Percentiles rank a stretch among this genome's conserved stretches.
These are phyloP conservation scores for Hirschfeldia incana DNA, from an alignment of 345 rosid species.

Conservation along the genomic window DNA sequence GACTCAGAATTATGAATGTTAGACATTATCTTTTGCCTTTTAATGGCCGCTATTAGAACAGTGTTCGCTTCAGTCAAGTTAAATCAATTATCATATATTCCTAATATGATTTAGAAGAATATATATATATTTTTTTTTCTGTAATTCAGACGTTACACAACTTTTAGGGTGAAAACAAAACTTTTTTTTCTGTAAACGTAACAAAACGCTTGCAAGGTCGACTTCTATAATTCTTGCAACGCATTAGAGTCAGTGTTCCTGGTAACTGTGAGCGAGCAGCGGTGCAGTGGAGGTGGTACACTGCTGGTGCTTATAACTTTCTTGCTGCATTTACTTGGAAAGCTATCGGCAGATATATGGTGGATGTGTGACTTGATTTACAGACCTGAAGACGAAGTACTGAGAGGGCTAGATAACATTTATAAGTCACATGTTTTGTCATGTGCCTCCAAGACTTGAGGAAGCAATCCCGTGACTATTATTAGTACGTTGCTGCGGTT, in stretches of 20 bases:
- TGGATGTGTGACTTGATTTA: constrained; percentile 85
- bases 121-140: not conserved
- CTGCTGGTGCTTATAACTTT: constrained; percentile 55
- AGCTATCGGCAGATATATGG: constrained; percentile 65
- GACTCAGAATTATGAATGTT: constrained; percentile 12
- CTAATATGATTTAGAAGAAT: no score
- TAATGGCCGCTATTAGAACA: not conserved
- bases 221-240: constrained; percentile 67
- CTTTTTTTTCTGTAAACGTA: not conserved
- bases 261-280: constrained; percentile 58
- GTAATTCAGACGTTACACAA: not conserved
- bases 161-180: not conserved
- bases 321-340: not conserved
- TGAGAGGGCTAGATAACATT: constrained; percentile 80
- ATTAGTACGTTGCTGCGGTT: not conserved
- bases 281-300: constrained; percentile 66
- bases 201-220: constrained; percentile 49
- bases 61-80: not conserved
- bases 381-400: constrained; percentile 81
- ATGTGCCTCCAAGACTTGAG: not conserved
- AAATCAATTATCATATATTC: not conserved
- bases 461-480: not conserved
- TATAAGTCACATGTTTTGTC: constrained; percentile 57
- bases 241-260: constrained; percentile 59
- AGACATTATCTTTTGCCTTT: not conserved